A percentile compares a stretch with the other conserved stretches of the same genome.
Evolutionary conservation across 768 basidiomycete genomes (phyloP).

Genomic region (Suillus discolor): DNA sequence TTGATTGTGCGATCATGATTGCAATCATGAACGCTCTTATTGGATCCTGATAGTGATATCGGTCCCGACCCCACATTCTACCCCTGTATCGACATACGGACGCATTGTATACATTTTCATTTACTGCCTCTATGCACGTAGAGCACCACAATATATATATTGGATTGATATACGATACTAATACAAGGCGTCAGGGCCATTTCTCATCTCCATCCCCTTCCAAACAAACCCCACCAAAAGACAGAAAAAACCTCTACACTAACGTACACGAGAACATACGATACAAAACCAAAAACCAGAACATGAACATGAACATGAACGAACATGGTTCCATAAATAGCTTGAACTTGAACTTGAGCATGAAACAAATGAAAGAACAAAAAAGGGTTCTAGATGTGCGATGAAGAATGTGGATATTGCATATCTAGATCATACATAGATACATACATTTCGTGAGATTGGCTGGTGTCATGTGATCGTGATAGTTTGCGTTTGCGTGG

Average conservation of each 20-base stretch:
- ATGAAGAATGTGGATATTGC: constrained; percentile 10
- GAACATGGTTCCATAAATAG: constrained; percentile 7
- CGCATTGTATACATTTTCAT: neutral
- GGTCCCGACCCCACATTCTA: neutral
- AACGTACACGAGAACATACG: constrained; percentile 14
- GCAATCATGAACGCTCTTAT: neutral
- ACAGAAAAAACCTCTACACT: constrained; percentile 7
- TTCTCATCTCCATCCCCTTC: constrained; percentile 6
- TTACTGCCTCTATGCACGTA: neutral
- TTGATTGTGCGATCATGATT: neutral
- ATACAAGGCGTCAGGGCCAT: constrained; percentile 25
- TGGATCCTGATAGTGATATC: neutral
- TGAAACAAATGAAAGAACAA: neutral
- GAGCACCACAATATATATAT: constrained; percentile 6
- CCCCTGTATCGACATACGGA: neutral
- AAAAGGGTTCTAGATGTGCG: constrained; percentile 7
- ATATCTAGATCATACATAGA: constrained; percentile 10
- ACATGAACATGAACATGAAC: neutral
- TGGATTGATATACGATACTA: constrained; percentile 26
- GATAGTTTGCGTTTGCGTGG: neutral
- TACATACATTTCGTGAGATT: neutral
- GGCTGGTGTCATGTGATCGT: neutral
- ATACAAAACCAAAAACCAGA: neutral
- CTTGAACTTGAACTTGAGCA: neutral
- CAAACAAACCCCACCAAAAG: neutral